Evolutionary conservation across 345 rosid genomes (phyloP).

Genomic region (Corchorus olitorius): DNA sequence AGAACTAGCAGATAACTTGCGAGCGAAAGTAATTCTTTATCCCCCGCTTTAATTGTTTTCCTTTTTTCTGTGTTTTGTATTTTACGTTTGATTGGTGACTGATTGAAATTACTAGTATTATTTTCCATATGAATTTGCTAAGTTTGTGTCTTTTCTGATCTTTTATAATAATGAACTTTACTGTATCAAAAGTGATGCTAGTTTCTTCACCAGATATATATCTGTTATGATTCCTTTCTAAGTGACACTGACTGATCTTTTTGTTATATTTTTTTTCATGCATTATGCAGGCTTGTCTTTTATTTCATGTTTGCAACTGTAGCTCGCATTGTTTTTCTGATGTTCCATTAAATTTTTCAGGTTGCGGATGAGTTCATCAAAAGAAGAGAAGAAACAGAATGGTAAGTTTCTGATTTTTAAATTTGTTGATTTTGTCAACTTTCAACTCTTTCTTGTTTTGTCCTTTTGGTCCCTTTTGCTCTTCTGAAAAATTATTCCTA

Average conservation of each 20-base stretch:
- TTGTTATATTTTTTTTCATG: background rate
- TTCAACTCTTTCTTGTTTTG: background rate
- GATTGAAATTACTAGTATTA: background rate
- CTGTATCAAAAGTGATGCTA: background rate
- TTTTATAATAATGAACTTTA: background rate
- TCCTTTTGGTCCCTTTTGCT: background rate
- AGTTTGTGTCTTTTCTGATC: background rate
- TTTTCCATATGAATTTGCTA: background rate
- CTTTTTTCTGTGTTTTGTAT: background rate
- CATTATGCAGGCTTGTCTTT: conserved; percentile 4
- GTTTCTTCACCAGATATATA: background rate
- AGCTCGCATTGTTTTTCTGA: conserved; percentile 12
- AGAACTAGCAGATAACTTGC: conserved; percentile 83
- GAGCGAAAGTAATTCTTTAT: conserved; percentile 46
- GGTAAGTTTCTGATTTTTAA: conserved; percentile 43
- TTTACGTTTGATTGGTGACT: conserved; percentile 3
- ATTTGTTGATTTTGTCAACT: background rate
- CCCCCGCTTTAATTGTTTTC: background rate
- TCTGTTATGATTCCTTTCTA: background rate
- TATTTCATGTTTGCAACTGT: background rate
- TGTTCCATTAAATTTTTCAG: conserved; percentile 47
- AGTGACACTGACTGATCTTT: background rate
- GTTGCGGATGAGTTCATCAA: conserved; percentile 93
- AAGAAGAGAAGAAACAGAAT: conserved; percentile 89
- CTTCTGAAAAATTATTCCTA: conserved; percentile 4